Conservation (phyloP, 306 rosid genomes). For the Trifolium dubium region DNA sequence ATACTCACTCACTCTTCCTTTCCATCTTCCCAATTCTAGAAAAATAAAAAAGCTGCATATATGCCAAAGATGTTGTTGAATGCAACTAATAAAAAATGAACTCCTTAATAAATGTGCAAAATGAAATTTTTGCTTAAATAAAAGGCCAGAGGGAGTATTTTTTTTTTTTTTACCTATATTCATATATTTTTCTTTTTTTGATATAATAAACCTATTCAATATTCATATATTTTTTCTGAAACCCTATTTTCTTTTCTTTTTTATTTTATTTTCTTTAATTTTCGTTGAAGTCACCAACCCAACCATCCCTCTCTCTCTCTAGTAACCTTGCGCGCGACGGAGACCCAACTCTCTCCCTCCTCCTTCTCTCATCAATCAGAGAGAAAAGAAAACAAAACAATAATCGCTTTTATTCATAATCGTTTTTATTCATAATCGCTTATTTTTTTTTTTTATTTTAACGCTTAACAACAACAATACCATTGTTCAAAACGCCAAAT, state of each 20-base stretch:
- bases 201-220: too few species aligned
- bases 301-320: slow-evolving; percentile 44
- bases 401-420: not conserved
- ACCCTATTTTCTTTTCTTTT: slow-evolving; percentile 35
- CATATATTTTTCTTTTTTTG: too few species aligned
- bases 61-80: too few species aligned
- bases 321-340: slow-evolving; percentile 56
- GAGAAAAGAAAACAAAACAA: slow-evolving; percentile 30
- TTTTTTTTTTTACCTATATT: too few species aligned
- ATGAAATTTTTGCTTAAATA: too few species aligned
- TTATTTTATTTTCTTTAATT: slow-evolving; percentile 15
- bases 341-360: slow-evolving; percentile 47
- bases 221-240: not conserved
- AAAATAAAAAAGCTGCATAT: too few species aligned
- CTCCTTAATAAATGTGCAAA: too few species aligned
- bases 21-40: too few species aligned
- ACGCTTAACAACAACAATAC: not conserved
- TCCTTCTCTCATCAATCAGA: slow-evolving; percentile 40
- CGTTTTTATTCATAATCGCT: not conserved
- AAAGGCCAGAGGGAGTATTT: too few species aligned
- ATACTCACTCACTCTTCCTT: too few species aligned
- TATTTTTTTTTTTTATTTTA: not conserved
- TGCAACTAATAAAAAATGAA: too few species aligned
- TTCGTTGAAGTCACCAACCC: slow-evolving; percentile 47
- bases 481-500: slow-evolving; percentile 32